Conservation (phyloP, 768 basidiomycete genomes). For the Pulveroboletus sp. region DNA sequence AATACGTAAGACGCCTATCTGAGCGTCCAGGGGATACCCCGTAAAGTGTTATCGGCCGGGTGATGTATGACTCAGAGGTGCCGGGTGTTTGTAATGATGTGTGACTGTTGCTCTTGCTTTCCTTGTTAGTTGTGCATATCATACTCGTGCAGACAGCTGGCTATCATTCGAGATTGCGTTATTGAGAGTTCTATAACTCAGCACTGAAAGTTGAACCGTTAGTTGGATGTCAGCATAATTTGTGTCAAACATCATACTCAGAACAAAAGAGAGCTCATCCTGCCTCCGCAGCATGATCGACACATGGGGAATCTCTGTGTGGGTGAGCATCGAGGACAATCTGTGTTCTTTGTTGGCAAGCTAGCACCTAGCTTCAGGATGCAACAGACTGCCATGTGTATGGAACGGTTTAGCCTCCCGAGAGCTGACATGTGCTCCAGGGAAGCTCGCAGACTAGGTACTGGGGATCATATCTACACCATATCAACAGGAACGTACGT, state of each 20-base stretch:
- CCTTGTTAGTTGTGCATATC: constrained; percentile 4
- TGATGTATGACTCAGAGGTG: background rate
- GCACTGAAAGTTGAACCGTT: no score
- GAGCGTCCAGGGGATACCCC: background rate
- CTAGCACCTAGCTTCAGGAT: background rate
- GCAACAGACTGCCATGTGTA: background rate
- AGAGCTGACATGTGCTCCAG: no score
- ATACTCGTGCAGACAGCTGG: background rate
- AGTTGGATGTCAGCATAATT: no score
- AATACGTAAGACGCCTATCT: constrained; percentile 2
- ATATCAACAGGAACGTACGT: background rate
- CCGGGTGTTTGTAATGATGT: background rate
- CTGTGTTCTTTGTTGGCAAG: background rate
- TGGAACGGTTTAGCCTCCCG: no score
- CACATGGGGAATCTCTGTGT: no score
- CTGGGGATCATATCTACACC: constrained; percentile 1
- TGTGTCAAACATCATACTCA: no score
- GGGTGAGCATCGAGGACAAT: background rate
- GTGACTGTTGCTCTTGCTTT: background rate
- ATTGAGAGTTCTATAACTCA: no score
- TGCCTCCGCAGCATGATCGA: no score
- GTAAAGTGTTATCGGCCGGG: constrained; percentile 1
- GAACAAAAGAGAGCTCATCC: no score
- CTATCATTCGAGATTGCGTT: background rate
- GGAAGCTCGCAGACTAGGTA: no score